Percentiles rank a stretch among this genome's conserved stretches.
These are phyloP conservation scores for Tylopilus subfusipes DNA, from an alignment of 768 basidiomycete genomes.

Conservation along the genomic window DNA sequence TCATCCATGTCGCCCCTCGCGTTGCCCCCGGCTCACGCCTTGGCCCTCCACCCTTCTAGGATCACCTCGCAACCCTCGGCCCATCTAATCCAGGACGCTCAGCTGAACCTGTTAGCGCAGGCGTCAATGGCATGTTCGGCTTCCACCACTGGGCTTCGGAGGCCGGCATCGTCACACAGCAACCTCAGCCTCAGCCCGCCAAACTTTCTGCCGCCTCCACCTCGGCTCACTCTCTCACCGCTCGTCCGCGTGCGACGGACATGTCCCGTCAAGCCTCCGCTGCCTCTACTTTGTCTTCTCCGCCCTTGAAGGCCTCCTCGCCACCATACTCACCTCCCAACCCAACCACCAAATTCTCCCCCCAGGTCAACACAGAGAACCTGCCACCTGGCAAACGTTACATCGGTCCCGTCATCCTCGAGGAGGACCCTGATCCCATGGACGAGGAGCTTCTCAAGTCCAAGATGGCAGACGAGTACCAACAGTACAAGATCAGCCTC, in stretches of 20 bases:
- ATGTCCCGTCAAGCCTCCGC: constrained; percentile 30
- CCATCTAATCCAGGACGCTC: constrained; percentile 24
- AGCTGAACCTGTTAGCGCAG: constrained; percentile 14
- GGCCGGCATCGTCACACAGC: constrained; percentile 24
- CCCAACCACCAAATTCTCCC: constrained; percentile 24
- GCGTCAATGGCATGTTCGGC: constrained; percentile 10
- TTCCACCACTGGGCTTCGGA: constrained; percentile 34
- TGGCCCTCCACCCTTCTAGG: constrained; percentile 17
- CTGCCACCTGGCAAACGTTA: constrained; percentile 30
- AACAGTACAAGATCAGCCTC: constrained; percentile 29
- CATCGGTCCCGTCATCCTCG: constrained; percentile 29
- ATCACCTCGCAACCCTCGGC: constrained; percentile 28
- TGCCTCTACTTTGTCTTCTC: constrained; percentile 22
- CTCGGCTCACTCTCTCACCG: constrained; percentile 10
- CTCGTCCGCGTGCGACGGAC: constrained; percentile 29
- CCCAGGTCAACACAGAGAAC: constrained; percentile 18
- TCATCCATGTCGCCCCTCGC: background rate
- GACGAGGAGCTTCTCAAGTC: constrained; percentile 29
- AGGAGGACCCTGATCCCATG: constrained; percentile 28
- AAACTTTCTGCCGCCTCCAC: constrained; percentile 4
- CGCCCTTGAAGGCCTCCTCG: constrained; percentile 16
- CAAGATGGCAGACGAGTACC: constrained; percentile 33
- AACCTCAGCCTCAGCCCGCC: constrained; percentile 7
- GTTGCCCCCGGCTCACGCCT: constrained; percentile 3
- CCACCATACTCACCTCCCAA: constrained; percentile 30